Conservation (phyloP, 371 early-diverging fungal genomes). For the Rhizomucor miehei region DNA sequence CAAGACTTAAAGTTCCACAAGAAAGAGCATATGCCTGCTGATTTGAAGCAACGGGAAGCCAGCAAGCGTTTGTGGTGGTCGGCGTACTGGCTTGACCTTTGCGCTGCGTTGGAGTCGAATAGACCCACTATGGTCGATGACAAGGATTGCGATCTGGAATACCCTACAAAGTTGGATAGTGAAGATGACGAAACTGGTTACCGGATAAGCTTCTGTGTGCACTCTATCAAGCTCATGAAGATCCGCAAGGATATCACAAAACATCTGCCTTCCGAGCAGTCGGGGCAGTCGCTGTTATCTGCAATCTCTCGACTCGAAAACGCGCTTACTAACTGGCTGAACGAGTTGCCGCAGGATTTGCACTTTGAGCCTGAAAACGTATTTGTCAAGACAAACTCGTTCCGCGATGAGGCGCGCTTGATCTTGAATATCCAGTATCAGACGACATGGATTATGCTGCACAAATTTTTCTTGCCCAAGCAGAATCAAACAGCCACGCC, state of each 20-base stretch:
- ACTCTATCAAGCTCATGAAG: slow-evolving; percentile 54
- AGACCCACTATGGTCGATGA: slow-evolving; percentile 60
- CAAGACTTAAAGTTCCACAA: slow-evolving; percentile 62
- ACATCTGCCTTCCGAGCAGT: slow-evolving; percentile 44
- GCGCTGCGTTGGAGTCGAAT: slow-evolving; percentile 47
- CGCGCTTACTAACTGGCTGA: slow-evolving; percentile 49
- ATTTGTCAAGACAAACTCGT: slow-evolving; percentile 34
- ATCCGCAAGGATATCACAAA: slow-evolving; percentile 58
- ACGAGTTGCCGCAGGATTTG: slow-evolving; percentile 39
- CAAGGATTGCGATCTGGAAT: slow-evolving; percentile 58
- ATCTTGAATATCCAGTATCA: slow-evolving; percentile 42
- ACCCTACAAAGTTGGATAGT: slow-evolving; percentile 41
- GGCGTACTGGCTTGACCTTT: slow-evolving; percentile 57
- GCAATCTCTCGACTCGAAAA: slow-evolving; percentile 54
- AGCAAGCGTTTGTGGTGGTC: slow-evolving; percentile 66
- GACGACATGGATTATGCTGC: slow-evolving; percentile 51
- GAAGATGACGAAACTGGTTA: slow-evolving; percentile 50
- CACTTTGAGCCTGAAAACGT: slow-evolving; percentile 22
- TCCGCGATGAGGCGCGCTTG: slow-evolving; percentile 36
- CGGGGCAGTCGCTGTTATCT: slow-evolving; percentile 40
- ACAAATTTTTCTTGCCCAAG: slow-evolving; percentile 46
- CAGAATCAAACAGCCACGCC: slow-evolving; percentile 33
- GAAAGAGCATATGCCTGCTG: slow-evolving; percentile 45
- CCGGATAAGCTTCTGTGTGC: slow-evolving; percentile 42
- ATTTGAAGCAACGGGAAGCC: slow-evolving; percentile 48